Evolutionary conservation across 139 green algal genomes (phyloP).

Genomic region (Mychonastes homosphaera): DNA sequence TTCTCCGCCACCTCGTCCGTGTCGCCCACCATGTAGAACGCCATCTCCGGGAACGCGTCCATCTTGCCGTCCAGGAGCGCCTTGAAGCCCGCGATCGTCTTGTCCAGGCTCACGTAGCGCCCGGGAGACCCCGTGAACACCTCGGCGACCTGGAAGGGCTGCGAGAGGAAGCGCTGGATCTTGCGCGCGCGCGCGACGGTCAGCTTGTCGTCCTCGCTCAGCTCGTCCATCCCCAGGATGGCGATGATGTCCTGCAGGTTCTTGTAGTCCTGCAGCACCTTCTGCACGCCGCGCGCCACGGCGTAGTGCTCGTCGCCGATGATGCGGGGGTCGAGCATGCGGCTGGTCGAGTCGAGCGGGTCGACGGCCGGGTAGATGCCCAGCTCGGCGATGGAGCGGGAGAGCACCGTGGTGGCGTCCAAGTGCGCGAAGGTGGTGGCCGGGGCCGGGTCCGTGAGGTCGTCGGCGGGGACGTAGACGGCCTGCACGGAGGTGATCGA

Average conservation of each 20-base stretch:
- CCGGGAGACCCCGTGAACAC: slow-evolving; percentile 96
- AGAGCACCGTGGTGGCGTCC: slow-evolving; percentile 98
- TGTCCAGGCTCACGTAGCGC: slow-evolving; percentile 92
- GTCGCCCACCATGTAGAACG: slow-evolving; percentile 98
- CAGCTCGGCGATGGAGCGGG: slow-evolving; percentile 94
- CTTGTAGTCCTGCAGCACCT: slow-evolving; percentile 96
- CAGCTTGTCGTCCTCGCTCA: slow-evolving; percentile 98
- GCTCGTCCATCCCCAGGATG: slow-evolving; percentile 99
- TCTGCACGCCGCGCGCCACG: slow-evolving; percentile 90
- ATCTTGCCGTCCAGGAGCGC: slow-evolving; percentile 89
- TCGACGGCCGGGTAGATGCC: slow-evolving; percentile 99
- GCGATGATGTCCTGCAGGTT: slow-evolving; percentile 99
- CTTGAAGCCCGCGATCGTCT: slow-evolving; percentile 92
- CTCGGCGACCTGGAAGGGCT: slow-evolving; percentile 99
- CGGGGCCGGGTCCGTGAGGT: slow-evolving; percentile 95
- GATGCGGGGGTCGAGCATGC: slow-evolving; percentile 93
- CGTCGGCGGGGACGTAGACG: slow-evolving; percentile 98
- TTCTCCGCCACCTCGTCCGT: slow-evolving; percentile 80
- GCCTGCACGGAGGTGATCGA: slow-evolving; percentile 98
- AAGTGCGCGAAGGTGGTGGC: slow-evolving; percentile 98
- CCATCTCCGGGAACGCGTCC: slow-evolving; percentile 96
- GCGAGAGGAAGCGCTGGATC: slow-evolving; percentile 97
- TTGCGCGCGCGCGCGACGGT: slow-evolving; percentile 95
- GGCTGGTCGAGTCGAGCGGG: slow-evolving; percentile 95
- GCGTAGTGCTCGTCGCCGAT: slow-evolving; percentile 95